Evolutionary conservation across 257 asterid genomes (phyloP).

Genomic region (Gentiana macrophylla): DNA sequence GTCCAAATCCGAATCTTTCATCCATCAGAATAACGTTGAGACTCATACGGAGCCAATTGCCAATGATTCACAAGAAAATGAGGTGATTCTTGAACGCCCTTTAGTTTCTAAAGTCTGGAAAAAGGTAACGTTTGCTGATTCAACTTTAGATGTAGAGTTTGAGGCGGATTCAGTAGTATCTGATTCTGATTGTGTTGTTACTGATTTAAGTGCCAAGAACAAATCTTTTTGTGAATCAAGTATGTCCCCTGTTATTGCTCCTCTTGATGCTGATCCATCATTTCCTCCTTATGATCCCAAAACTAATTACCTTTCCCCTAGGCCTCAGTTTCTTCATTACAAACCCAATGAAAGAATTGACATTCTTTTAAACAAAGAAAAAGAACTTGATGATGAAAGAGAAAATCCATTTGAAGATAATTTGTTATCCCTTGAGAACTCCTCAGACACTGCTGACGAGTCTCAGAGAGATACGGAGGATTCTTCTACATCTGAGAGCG

Average conservation of each 20-base stretch:
- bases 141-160: conserved; percentile 16
- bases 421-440: conserved; percentile 29
- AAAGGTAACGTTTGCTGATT: conserved; percentile 43
- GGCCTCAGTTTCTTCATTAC: conserved; percentile 76
- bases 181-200: conserved; percentile 18
- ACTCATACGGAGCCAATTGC: conserved; percentile 5
- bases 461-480: conserved; percentile 23
- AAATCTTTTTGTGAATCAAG: conserved; percentile 15
- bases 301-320: conserved; percentile 69
- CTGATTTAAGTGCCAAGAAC: conserved; percentile 17
- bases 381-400: conserved; percentile 22
- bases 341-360: conserved; percentile 64
- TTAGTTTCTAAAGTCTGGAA: conserved; percentile 31
- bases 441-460: conserved; percentile 37
- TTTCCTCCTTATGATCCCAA: conserved; percentile 73
- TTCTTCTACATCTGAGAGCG: conserved; percentile 17
- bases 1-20: conserved; percentile 16
- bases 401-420: conserved; percentile 25
- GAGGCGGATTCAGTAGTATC: conserved; percentile 20
- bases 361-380: conserved; percentile 32
- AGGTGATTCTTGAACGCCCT: conserved; percentile 23
- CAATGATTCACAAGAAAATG: conserved; percentile 11
- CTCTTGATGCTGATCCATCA: conserved; percentile 81
- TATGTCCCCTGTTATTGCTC: conserved; percentile 30
- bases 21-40: conserved; percentile 10